Percentiles rank a stretch among this genome's conserved stretches.
phyloP scores from a whole-genome alignment of 1,284 basidiomycete genomes.

The Mycocalia duriaeana region DNA sequence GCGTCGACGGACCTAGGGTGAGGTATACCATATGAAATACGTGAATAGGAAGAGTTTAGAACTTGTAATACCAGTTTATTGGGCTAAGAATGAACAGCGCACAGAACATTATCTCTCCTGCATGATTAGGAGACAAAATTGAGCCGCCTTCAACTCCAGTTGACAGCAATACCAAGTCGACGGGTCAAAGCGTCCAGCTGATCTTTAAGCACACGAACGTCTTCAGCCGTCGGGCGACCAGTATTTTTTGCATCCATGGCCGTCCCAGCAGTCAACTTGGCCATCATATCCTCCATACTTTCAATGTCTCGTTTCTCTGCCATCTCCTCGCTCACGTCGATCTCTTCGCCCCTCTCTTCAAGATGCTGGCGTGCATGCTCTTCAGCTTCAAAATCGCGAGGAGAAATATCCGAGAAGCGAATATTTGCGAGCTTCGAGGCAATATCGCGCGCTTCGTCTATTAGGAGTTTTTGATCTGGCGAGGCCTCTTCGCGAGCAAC shows the following conservation, averaged over 20 bases:
- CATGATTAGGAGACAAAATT: no score
- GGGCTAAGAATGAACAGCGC: no score
- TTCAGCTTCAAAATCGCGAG: slow-evolving; percentile 68
- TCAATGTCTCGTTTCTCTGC: slow-evolving; percentile 46
- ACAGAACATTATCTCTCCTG: no score
- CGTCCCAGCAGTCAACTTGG: slow-evolving; percentile 33
- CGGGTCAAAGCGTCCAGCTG: slow-evolving; percentile 32
- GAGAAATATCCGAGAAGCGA: slow-evolving; percentile 61
- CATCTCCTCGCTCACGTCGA: slow-evolving; percentile 38
- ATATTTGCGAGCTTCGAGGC: slow-evolving; percentile 48
- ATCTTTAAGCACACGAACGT: slow-evolving; percentile 36
- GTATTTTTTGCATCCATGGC: slow-evolving; percentile 11
- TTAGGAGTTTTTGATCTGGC: slow-evolving; percentile 4
- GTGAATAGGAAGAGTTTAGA: no score
- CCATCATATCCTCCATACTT: slow-evolving; percentile 51
- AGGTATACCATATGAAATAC: no score
- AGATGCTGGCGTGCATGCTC: slow-evolving; percentile 65
- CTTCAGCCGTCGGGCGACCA: slow-evolving; percentile 37
- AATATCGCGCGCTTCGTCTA: slow-evolving; percentile 47
- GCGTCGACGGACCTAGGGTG: no score
- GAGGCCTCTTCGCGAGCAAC: slow-evolving; percentile 2
- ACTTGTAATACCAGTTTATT: neutral
- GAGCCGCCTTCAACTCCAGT: slow-evolving; percentile 12
- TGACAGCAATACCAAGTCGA: slow-evolving; percentile 28
- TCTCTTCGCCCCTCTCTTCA: slow-evolving; percentile 28